phyloP scores from a whole-genome alignment of 345 rosid genomes.

The Orychophragmus violaceus region DNA sequence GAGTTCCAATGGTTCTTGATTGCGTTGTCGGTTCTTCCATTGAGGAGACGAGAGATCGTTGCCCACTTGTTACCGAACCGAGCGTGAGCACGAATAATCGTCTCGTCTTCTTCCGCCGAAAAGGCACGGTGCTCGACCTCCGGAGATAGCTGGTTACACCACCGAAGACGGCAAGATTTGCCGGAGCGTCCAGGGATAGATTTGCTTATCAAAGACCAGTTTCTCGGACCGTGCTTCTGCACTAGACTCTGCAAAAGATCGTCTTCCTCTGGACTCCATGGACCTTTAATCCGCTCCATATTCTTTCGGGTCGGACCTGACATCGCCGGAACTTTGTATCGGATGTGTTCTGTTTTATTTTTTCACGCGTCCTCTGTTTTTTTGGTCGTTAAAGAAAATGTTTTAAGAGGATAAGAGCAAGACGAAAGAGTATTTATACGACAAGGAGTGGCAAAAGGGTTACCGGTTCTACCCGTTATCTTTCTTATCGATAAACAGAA shows the following conservation, averaged over 20 bases:
- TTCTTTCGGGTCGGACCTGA: slow-evolving; percentile 23
- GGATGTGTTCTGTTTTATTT: not conserved
- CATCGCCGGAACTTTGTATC: slow-evolving; percentile 9
- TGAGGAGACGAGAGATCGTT: slow-evolving; percentile 80
- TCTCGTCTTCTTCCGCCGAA: slow-evolving; percentile 66
- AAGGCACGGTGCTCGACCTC: slow-evolving; percentile 89
- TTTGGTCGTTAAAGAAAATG: not conserved
- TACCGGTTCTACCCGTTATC: slow-evolving; percentile 27
- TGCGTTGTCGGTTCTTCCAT: slow-evolving; percentile 92
- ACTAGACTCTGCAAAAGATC: slow-evolving; percentile 67
- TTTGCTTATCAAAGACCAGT: slow-evolving; percentile 93
- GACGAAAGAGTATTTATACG: slow-evolving; percentile 28
- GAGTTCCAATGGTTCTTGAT: slow-evolving; percentile 97
- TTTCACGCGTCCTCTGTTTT: not conserved
- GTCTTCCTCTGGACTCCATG: slow-evolving; percentile 97
- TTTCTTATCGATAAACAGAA: slow-evolving; percentile 12
- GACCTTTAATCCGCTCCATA: slow-evolving; percentile 88
- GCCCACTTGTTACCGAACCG: slow-evolving; percentile 96
- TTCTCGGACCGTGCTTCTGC: slow-evolving; percentile 71
- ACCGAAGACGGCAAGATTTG: slow-evolving; percentile 78
- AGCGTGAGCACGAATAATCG: slow-evolving; percentile 74
- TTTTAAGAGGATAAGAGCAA: slow-evolving; percentile 31
- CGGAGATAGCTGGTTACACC: slow-evolving; percentile 97
- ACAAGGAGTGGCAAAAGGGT: slow-evolving; percentile 12
- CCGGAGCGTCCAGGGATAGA: slow-evolving; percentile 94